Conservation (phyloP, 2,329 filamentous ascomycete genomes). For the Colletotrichum camelliae region DNA sequence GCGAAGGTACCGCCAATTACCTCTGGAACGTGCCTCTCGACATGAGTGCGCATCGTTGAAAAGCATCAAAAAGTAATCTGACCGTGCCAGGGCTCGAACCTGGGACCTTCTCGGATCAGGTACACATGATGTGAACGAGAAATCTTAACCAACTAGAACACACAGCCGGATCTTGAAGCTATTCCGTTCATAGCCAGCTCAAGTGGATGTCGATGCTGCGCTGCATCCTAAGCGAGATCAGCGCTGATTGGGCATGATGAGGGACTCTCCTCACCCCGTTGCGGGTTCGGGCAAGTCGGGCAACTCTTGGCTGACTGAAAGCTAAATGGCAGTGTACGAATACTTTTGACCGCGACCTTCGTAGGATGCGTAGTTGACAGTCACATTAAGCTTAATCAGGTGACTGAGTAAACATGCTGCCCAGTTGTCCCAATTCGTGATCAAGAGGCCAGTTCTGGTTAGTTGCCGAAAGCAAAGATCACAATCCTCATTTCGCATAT, state of each 20-base stretch:
- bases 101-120: conserved; percentile 16
- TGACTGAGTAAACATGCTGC: neutral
- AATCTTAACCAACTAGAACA: conserved; percentile 24
- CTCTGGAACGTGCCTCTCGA: no score
- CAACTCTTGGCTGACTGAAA: neutral
- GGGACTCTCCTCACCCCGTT: neutral
- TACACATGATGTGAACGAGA: conserved; percentile 12
- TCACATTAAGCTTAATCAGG: neutral
- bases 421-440: neutral
- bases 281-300: neutral
- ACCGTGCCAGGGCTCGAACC: conserved; percentile 23
- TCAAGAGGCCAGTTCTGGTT: neutral
- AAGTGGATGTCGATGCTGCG: neutral
- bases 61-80: neutral
- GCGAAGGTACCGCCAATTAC: no score
- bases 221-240: neutral
- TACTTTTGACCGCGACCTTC: no score
- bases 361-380: neutral
- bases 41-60: no score
- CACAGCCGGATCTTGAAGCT: neutral
- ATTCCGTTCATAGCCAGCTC: neutral
- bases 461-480: neutral
- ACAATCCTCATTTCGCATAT: neutral
- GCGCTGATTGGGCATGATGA: neutral
- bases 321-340: no score